Evolutionary conservation across 1,284 basidiomycete species (phyloP), one percentile per base, ranked within the genome.

Genomic region (Singerocomus rubriflavus): DNA sequence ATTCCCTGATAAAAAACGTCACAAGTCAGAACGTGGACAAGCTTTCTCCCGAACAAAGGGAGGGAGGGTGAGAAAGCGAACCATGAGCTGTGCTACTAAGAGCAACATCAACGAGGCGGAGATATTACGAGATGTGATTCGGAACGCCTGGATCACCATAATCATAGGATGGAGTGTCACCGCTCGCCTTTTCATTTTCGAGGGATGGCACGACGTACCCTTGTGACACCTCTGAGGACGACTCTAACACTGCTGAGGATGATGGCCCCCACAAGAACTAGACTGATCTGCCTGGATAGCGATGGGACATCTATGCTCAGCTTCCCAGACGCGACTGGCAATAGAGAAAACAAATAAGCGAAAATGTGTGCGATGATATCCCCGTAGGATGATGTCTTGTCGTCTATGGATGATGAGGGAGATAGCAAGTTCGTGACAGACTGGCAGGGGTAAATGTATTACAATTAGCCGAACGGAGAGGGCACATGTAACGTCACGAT

Each of bases 71-170:
- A 45, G 46, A 65, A 47, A 62, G 5, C 75, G 29, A 60, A 87
- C 88, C 87, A 91, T 89, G 38, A 91, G 73, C 62, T 91, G 87
- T 8, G 88, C 84, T 13, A 91, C 73, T 12, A 87, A 67, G 31
- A 91, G 77, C 26, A 90, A 62, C 77, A 90, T 84, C 41, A 90
- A 67, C 2, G 84, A 85, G 11, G 85, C 82, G 31, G 83, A 82
- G 6, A 85, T 71, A 48, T 77, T 86, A 26, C 80, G 74, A 57
- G 82, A 86, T 14, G 84, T 83, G 5, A 88, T 78, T 41, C 78
- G 77, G 32, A 88, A 71, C 0, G 75, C 75, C 83, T 85, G 57
- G 21, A 21, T 21, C 4, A 21, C 21, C 21, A 21, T 21, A 4
- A 21, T 44, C 11, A 49, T 32, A 45, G 27, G 30, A 14, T 21